Percentiles rank a stretch among this genome's conserved stretches.
Evolutionary conservation across 768 basidiomycete species (phyloP).

Genomic region (Vararia minispora): DNA sequence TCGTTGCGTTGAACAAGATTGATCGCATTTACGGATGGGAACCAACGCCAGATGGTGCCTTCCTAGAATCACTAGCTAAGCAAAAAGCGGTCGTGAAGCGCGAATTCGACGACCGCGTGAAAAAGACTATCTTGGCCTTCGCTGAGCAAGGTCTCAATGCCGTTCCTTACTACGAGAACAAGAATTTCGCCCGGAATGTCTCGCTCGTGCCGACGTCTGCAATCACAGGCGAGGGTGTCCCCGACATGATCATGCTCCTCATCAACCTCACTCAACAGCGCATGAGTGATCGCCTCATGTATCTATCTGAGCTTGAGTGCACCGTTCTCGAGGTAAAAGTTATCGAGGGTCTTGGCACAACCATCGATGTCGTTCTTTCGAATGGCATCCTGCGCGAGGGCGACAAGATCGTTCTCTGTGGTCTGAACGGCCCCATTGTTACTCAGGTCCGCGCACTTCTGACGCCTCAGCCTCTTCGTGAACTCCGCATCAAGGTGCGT

Average conservation of each 20-base stretch:
- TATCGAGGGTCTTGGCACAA: conserved; percentile 94
- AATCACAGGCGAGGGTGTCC: conserved; percentile 95
- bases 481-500: conserved; percentile 86
- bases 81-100: conserved; percentile 72
- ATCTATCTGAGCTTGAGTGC: conserved; percentile 92
- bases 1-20: conserved; percentile 99
- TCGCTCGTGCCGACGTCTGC: conserved; percentile 97
- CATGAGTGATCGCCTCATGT: conserved; percentile 97
- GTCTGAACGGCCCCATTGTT: conserved; percentile 93
- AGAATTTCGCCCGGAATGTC: conserved; percentile 85
- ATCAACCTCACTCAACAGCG: conserved; percentile 95
- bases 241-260: conserved; percentile 98
- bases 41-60: conserved; percentile 82
- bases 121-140: conserved; percentile 83
- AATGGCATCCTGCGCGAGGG: conserved; percentile 90
- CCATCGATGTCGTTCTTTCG: conserved; percentile 91
- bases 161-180: conserved; percentile 95
- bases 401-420: conserved; percentile 92
- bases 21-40: conserved; percentile 97
- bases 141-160: conserved; percentile 98
- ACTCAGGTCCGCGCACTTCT: conserved; percentile 90
- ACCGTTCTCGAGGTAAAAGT: conserved; percentile 99
- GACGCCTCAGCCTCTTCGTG: conserved; percentile 92
- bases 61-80: conserved; percentile 81
- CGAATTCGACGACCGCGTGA: conserved; percentile 84